Evolutionary conservation across 2,329 filamentous ascomycete species (phyloP).

Genomic region (Drechslerella stenobrocha): DNA sequence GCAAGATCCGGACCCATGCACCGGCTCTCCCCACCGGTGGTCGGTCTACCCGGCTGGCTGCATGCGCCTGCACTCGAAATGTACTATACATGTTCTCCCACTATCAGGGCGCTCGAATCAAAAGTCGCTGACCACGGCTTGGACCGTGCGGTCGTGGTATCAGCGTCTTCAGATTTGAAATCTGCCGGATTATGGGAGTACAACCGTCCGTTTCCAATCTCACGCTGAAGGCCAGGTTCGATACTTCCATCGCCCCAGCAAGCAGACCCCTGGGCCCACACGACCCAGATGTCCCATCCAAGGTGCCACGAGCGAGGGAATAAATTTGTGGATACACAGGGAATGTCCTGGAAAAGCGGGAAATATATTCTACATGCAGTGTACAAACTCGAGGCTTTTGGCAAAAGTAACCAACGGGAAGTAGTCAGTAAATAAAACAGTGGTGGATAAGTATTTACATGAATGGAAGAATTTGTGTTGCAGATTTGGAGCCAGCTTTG

Average conservation of each 20-base stretch:
- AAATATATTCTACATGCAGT: constrained; percentile 4
- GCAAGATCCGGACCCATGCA: neutral
- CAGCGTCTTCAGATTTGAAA: neutral
- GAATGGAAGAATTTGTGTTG: constrained; percentile 12
- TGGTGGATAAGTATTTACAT: too few species aligned
- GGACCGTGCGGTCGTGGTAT: neutral
- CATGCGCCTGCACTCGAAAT: neutral
- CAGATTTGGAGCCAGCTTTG: constrained; percentile 24
- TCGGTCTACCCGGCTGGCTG: neutral
- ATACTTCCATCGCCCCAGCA: constrained; percentile 1
- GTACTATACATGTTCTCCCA: neutral
- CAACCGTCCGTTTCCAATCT: too few species aligned
- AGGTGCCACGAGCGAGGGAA: too few species aligned
- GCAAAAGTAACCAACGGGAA: constrained; percentile 15
- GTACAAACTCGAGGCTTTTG: constrained; percentile 29
- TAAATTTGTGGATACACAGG: too few species aligned
- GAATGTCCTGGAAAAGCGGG: neutral
- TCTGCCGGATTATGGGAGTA: neutral
- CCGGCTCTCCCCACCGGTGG: neutral
- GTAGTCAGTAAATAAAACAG: neutral
- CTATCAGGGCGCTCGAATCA: too few species aligned
- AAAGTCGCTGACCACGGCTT: too few species aligned
- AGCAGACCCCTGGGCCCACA: too few species aligned
- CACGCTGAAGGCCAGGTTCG: neutral
- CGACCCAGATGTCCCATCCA: too few species aligned